Base-by-base conservation (phyloP, 2,329 filamentous ascomycete genomes). In the Aspergillus cejpii region DNA sequence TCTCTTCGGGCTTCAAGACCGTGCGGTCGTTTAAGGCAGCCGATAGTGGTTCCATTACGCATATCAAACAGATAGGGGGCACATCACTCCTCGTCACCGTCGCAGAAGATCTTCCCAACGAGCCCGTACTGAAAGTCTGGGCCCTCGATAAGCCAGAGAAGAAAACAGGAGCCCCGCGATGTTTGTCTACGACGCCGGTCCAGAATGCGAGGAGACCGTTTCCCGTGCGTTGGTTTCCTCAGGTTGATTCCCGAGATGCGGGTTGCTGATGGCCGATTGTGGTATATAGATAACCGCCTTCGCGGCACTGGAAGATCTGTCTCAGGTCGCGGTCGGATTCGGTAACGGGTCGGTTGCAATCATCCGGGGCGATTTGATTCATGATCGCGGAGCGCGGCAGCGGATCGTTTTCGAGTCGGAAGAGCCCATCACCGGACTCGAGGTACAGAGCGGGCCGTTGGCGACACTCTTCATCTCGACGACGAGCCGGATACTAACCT, bases 91-190 rank as follows among this genome's bases (percentile, higher is more conserved):
- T 98, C 21, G 82, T 96, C 27, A 97, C 92, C 0, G 57, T 74
- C 36, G 65, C 84, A 69, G 92, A 98, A 68, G 90, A 97, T 59
- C 73, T 96, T 41, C 85, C 85, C 29, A 85, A 79, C 57, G 89
- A 97, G 57, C 91, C 92, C 0, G 78, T 91, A 15, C 70, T 98
- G 48, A 97, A 95, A 66, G 91, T 97, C n/a, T 98, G 92, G 92
- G 91, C 88, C 17, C 74, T 98, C 56, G 90, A 97, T 64, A 94
- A 90, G 69, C 77, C 84, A 3, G 88, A 94, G 55, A 97, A 92
- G 77, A 97, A 94, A 76, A 94, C 87, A 3, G 89, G 89, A 33
- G 74, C 84, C 50, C 92, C 92, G 12, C 87, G 84, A 29, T 97
- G 92, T 63, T 76, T 95, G 54, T 94, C 87, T 61, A 92, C 85